These are phyloP conservation scores for Tillandsia leiboldiana DNA, from an alignment of 176 grass and related monocot genomes.

Conservation along the genomic window DNA sequence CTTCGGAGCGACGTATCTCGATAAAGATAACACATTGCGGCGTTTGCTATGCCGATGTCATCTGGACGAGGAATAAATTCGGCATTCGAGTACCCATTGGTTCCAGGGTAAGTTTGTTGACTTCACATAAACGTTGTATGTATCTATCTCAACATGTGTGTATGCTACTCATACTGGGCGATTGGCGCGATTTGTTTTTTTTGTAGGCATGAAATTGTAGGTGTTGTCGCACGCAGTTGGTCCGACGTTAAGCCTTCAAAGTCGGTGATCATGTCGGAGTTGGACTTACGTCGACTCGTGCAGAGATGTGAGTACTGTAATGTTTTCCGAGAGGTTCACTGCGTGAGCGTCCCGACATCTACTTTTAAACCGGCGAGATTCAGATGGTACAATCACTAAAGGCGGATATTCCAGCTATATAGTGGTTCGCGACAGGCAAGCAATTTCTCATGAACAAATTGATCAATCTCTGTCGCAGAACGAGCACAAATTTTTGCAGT, in stretches of 20 bases:
- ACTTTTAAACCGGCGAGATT: too few species aligned
- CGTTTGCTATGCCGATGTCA: conserved; percentile 63
- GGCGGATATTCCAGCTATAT: too few species aligned
- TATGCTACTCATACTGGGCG: not conserved
- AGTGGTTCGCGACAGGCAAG: too few species aligned
- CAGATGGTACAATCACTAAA: too few species aligned
- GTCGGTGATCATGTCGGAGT: conserved; percentile 58
- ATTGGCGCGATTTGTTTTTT: not conserved
- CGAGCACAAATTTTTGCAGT: too few species aligned
- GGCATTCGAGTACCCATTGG: conserved; percentile 49
- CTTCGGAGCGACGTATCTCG: conserved; percentile 35
- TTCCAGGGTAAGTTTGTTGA: conserved; percentile 45
- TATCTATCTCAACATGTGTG: not conserved
- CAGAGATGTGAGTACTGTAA: conserved; percentile 48
- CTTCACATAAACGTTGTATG: not conserved
- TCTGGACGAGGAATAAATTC: conserved; percentile 46
- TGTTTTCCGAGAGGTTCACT: conserved; percentile 43
- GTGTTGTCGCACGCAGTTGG: conserved; percentile 58
- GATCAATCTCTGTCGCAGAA: too few species aligned
- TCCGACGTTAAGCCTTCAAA: conserved; percentile 45
- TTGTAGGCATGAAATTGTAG: conserved; percentile 70
- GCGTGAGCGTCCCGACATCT: conserved; percentile 17
- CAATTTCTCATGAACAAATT: too few species aligned
- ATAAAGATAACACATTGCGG: conserved; percentile 65
- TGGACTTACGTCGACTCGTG: conserved; percentile 60